phyloP scores from a whole-genome alignment of 1,139 yeast genomes.

The Zygoascus sp. region DNA sequence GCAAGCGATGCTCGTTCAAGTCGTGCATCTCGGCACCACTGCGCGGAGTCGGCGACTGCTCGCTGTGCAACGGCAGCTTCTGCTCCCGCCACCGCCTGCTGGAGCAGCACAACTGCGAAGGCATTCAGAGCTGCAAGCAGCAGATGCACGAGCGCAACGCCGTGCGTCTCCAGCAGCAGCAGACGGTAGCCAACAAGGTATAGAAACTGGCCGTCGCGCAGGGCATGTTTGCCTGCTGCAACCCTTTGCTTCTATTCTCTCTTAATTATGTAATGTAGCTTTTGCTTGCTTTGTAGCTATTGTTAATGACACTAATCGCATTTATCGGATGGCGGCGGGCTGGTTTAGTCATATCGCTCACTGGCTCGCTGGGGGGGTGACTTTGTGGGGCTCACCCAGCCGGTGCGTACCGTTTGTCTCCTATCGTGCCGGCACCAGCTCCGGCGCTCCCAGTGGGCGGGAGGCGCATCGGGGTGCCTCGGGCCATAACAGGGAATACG shows the following conservation, averaged over 20 bases:
- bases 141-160: slow-evolving; percentile 61
- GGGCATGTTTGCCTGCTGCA: too few species aligned
- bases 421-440: too few species aligned
- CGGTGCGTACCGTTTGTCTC: too few species aligned
- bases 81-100: slow-evolving; percentile 84
- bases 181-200: slow-evolving; percentile 43
- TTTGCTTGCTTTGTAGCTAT: neutral
- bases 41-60: slow-evolving; percentile 84
- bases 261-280: neutral
- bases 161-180: slow-evolving; percentile 40
- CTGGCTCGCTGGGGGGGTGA: too few species aligned
- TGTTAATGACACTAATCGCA: neutral
- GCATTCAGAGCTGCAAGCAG: slow-evolving; percentile 76
- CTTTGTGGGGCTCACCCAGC: too few species aligned
- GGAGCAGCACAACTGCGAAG: slow-evolving; percentile 80
- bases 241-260: too few species aligned
- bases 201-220: slow-evolving; percentile 22
- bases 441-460: too few species aligned
- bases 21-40: slow-evolving; percentile 64
- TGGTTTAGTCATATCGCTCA: neutral
- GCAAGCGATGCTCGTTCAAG: slow-evolving; percentile 59
- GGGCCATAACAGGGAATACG: too few species aligned
- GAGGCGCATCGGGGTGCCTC: too few species aligned
- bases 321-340: neutral
- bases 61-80: slow-evolving; percentile 78